These are phyloP conservation scores for Candida khao-thaluensis DNA, from an alignment of 805 yeast species.

Conservation along the genomic window DNA sequence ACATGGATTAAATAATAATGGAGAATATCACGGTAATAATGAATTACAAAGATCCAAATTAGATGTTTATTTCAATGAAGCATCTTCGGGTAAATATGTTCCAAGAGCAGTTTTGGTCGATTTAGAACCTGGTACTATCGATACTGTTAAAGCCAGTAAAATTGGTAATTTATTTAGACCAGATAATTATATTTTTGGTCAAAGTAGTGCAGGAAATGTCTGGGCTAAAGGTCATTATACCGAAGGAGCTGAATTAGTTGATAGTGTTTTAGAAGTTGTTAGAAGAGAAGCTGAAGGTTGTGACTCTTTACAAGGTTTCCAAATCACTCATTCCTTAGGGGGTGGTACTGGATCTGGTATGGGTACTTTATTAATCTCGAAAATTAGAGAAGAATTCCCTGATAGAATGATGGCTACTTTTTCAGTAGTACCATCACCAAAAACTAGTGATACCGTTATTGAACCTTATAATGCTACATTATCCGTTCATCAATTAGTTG, in stretches of 20 bases:
- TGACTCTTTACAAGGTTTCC: constrained; percentile 94
- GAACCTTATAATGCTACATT: constrained; percentile 94
- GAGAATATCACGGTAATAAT: constrained; percentile 59
- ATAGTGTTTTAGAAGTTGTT: constrained; percentile 82
- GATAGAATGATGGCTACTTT: constrained; percentile 96
- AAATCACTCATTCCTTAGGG: constrained; percentile 58
- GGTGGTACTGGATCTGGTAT: constrained; percentile 97
- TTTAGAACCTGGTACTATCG: constrained; percentile 93
- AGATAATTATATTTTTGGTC: constrained; percentile 86
- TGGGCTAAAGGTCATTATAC: constrained; percentile 98
- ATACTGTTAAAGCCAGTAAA: constrained; percentile 74
- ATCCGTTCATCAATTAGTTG: constrained; percentile 88
- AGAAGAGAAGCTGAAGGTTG: constrained; percentile 93
- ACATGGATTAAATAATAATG: constrained; percentile 76
- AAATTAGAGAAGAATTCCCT: constrained; percentile 88
- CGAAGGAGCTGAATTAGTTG: constrained; percentile 93
- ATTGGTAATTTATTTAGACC: constrained; percentile 89
- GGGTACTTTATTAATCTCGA: constrained; percentile 85
- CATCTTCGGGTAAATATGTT: constrained; percentile 82
- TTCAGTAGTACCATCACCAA: constrained; percentile 90
- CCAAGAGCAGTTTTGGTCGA: constrained; percentile 93
- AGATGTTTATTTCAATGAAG: constrained; percentile 86
- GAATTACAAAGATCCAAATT: constrained; percentile 52
- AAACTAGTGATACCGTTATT: constrained; percentile 88
- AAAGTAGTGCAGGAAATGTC: constrained; percentile 90